phyloP scores from a whole-genome alignment of 2,329 filamentous ascomycete species.

The Cytospora mali region DNA sequence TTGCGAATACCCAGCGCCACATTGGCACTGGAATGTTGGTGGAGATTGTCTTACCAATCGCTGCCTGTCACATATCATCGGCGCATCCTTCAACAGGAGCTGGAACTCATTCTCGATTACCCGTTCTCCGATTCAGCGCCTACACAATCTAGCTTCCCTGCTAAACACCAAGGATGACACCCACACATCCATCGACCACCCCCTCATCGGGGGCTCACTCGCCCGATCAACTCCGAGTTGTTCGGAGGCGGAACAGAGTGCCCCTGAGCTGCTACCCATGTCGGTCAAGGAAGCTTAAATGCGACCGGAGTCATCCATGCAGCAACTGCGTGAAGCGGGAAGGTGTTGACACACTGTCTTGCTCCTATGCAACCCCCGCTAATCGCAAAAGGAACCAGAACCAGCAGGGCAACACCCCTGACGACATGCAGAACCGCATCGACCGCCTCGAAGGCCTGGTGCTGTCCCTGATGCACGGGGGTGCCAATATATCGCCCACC shows the following conservation, averaged over 20 bases:
- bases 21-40: background rate
- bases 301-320: conserved; percentile 87
- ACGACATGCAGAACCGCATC: conserved; percentile 99
- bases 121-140: conserved; percentile 12
- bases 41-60: background rate
- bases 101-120: conserved; percentile 4
- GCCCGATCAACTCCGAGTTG: conserved; percentile 82
- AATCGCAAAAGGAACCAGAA: conserved; percentile 74
- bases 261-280: conserved; percentile 92
- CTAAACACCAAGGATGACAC: conserved; percentile 59
- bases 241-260: conserved; percentile 88
- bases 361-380: conserved; percentile 77
- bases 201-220: conserved; percentile 75
- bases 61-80: background rate
- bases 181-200: conserved; percentile 76
- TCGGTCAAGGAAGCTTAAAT: conserved; percentile 95
- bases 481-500: conserved; percentile 51
- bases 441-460: conserved; percentile 92
- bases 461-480: conserved; percentile 90
- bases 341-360: conserved; percentile 76
- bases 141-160: conserved; percentile 16
- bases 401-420: conserved; percentile 65
- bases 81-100: background rate
- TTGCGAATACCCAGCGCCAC: background rate
- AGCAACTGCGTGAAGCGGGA: conserved; percentile 94